Evolutionary conservation across 345 rosid genomes (phyloP), one percentile per base, ranked within the genome.

Genomic region (Salix dunnii): DNA sequence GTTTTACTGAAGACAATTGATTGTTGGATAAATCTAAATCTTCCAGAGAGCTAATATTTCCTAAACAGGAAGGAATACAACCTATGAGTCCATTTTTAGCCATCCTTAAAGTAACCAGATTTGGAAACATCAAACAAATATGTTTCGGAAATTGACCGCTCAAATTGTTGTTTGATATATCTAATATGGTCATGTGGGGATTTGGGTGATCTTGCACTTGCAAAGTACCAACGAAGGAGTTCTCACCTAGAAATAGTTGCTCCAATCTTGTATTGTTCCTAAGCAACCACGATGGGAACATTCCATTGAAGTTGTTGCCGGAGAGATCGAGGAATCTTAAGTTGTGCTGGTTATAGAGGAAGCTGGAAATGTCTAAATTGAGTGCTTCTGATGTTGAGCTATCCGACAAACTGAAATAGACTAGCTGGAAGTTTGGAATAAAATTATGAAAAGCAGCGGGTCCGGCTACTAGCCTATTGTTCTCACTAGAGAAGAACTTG

Each of bases 271-370:
- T 58, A 23, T 85, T 85, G 70, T 85, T 85, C 30, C 27, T 12
- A 5, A 85, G 21, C 49, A 82, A 62, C 87, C 87, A 85, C 4
- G 13, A 0, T 0, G 82, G 87, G 40, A 80, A 62, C 11, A 17
- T 28, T 55, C 74, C 82, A 0, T 0, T 48, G 13, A 84, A 11
- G 2, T 20, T 14, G 30, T 18, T 67, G 1, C 33, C 9, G 20
- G 65, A 62, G 3, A 84, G 78, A 42, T 65, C 73, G 42, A 78
- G 61, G 1, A 1, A 0, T 62, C 40, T 67, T 53, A 84, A 36
- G 17, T 78, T 53, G 40, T 75, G 16, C 0, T 80, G 84, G 1
- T 49, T 10, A 6, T 9, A 27, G 2, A 80, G 61, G 33, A 84
- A 80, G 11, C 5, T 40, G 3, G 71, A 80, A 40, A 42, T 23